These are phyloP conservation scores for Neoboletus brunneissimus DNA, from an alignment of 768 basidiomycete genomes.

Conservation along the genomic window DNA sequence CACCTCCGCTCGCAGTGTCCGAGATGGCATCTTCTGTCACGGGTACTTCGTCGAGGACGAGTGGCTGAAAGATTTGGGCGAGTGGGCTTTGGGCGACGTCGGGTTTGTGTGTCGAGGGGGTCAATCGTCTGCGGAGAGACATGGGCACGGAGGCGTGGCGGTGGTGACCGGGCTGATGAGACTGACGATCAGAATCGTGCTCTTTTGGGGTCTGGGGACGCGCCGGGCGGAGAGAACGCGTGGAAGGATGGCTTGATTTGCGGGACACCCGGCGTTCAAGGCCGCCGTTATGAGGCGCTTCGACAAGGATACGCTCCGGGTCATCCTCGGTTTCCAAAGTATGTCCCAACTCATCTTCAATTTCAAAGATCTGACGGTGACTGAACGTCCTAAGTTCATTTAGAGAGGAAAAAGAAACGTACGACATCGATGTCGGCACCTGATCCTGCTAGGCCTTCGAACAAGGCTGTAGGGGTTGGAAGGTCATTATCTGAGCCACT, in stretches of 20 bases:
- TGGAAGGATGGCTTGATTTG: conserved; percentile 33
- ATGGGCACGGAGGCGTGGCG: conserved; percentile 17
- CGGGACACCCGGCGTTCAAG: conserved; percentile 33
- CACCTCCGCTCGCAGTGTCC: conserved; percentile 11
- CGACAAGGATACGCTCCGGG: conserved; percentile 10
- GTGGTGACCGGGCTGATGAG: conserved; percentile 2
- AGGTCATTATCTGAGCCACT: not conserved
- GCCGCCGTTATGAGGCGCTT: conserved; percentile 9
- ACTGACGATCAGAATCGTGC: conserved; percentile 9
- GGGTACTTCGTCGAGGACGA: conserved; percentile 50
- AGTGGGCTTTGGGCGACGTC: conserved; percentile 50
- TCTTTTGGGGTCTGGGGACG: conserved; percentile 24
- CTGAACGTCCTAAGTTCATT: not conserved
- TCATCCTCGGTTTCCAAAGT: conserved; percentile 7
- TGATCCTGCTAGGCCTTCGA: conserved; percentile 75
- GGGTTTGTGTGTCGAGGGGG: conserved; percentile 17
- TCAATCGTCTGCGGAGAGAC: conserved; percentile 18
- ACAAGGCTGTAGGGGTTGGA: conserved; percentile 51
- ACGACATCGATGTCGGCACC: conserved; percentile 75
- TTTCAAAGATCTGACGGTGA: conserved; percentile 64
- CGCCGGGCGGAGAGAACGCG: conserved; percentile 20
- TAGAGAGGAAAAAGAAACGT: conserved; percentile 18
- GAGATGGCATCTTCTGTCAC: conserved; percentile 33
- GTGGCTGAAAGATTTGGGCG: conserved; percentile 70
- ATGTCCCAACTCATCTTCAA: conserved; percentile 54